Evolutionary conservation across 805 yeast genomes (phyloP), one percentile per base, ranked within the genome.

Genomic region (Ogataea degrootiae): DNA sequence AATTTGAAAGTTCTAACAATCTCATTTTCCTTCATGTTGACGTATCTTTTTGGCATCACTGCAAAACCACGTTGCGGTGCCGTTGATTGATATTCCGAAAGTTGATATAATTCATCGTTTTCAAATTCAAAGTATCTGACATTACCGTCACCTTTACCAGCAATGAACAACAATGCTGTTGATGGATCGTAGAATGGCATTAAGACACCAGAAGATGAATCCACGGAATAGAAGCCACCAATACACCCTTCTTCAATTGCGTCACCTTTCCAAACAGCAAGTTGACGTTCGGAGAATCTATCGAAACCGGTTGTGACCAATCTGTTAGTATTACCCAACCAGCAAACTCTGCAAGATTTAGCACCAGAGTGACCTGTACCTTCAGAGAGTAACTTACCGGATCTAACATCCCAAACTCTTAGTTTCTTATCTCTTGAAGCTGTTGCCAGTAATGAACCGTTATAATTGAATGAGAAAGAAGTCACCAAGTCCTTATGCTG

Each of bases 121-220:
- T 83, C 89, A 66, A 79, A 89, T 72, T 94, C 99, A 63, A 73
- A 94, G 70, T 92, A 92, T 61, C 97, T 87, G 60, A 94, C 88
- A 66, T 92, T 94, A 59, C 98, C 98, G 67, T 94, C 99, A 66
- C 97, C 97, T 68, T 94, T 92, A 57, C 99, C 99, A 33, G 96
- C 98, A 51, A 94, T 72, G 62, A 85, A 94, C 50, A 94, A 74
- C 49, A 91, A 80, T 47, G 83, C 80, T 40, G 87, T 90, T 34
- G 86, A 77, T 26, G 80, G 86, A 63, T 94, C 99, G 63, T 71
- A 94, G 59, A 86, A 79, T 29, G 99, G 99, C 79, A 94, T 86
- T 66, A 91, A 72, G 38, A 94, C 87, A 58, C 99, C 99, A 2
- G 97, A 86, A 5, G 96, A 85, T 22, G 95, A 79, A 63, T 95